Conservation (phyloP, 2,329 filamentous ascomycete species). For the Talaromyces verruculosus region DNA sequence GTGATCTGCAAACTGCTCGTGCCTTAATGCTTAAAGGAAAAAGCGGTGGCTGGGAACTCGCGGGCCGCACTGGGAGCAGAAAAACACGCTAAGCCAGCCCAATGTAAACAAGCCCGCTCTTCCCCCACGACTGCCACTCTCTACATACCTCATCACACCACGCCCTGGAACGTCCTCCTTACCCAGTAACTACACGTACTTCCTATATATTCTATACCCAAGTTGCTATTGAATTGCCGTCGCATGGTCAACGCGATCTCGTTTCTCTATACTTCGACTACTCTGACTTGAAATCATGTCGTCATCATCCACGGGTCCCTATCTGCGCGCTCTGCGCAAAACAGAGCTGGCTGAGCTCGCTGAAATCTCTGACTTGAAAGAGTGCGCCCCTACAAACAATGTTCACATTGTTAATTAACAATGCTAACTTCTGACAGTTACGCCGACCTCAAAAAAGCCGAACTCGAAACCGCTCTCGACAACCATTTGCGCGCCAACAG, state of each 20-base stretch:
- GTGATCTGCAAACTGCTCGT: slow-evolving; percentile 11
- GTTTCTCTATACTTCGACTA: slow-evolving; percentile 22
- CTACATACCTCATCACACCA: neutral
- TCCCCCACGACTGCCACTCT: neutral
- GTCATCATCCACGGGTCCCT: slow-evolving; percentile 68
- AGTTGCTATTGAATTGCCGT: slow-evolving; percentile 29
- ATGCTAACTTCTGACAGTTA: slow-evolving; percentile 52
- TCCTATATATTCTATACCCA: neutral
- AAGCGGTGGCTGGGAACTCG: slow-evolving; percentile 19
- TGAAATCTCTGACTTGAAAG: slow-evolving; percentile 65
- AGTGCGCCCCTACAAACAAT: slow-evolving; percentile 57
- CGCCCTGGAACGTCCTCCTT: neutral
- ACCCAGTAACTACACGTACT: neutral
- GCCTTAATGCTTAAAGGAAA: neutral
- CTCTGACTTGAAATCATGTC: slow-evolving; percentile 29
- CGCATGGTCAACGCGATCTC: slow-evolving; percentile 52
- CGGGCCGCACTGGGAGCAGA: slow-evolving; percentile 14
- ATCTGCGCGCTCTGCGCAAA: slow-evolving; percentile 81
- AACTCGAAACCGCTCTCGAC: slow-evolving; percentile 74
- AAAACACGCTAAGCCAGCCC: slow-evolving; percentile 27
- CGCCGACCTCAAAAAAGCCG: slow-evolving; percentile 71
- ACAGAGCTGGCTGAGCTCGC: slow-evolving; percentile 73
- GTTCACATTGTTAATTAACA: neutral
- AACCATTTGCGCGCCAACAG: slow-evolving; percentile 70
- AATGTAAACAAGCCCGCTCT: slow-evolving; percentile 33